Base-by-base conservation (phyloP, 352 stramenopile genomes). In the Elongisporangium anandrum region DNA sequence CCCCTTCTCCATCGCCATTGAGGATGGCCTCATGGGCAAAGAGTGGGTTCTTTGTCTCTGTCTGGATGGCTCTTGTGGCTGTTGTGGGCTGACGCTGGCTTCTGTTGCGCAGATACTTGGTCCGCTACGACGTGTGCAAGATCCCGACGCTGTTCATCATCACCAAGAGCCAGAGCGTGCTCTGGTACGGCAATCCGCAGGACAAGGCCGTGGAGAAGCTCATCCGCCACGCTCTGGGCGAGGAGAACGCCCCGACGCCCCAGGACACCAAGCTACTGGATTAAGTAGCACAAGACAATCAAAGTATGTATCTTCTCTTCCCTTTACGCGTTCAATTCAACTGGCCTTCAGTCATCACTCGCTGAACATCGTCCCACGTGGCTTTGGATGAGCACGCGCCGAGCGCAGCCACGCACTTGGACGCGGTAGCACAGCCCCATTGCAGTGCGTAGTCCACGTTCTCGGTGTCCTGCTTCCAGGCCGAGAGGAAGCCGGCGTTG, bases 401-500 rank as follows among this genome's bases (percentile, higher is more conserved):
- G 16, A 90, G 61, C 22, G 70, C 62, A 4, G 75, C 69, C 23
- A 90, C 79, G 50, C 72, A 81, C 53, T 66, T 71, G 6, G 79
- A 88, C n/a, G 82, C 79, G 4, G 79, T 88, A 29, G 69, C 85
- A 55, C 81, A 92, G 16, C 80, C 85, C 73, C 80, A 94, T 41
- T 67, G 64, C 50, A 94, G 60, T 4, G 74, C 85, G 53, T 81
- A 58, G 19, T 62, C 53, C 10, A 91, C 71, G 38, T 91, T 64
- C 26, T 66, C 63, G 10, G 54, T 41, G n/a, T 76, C 74, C 0
- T 65, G 64, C 52, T 88, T 90, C 85, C 85, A 94, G 38, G 72
- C 77, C 20, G 59, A 62, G 4, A 95, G 64, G 59, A 95, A 95
- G 0, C 82, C 84, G 13, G 86, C 79, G 64, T 95, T 92, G 64